A percentile compares a stretch with the other conserved stretches of the same genome.
Evolutionary conservation across 441 rosid species (phyloP).

Genomic region (Erodium texanum): DNA sequence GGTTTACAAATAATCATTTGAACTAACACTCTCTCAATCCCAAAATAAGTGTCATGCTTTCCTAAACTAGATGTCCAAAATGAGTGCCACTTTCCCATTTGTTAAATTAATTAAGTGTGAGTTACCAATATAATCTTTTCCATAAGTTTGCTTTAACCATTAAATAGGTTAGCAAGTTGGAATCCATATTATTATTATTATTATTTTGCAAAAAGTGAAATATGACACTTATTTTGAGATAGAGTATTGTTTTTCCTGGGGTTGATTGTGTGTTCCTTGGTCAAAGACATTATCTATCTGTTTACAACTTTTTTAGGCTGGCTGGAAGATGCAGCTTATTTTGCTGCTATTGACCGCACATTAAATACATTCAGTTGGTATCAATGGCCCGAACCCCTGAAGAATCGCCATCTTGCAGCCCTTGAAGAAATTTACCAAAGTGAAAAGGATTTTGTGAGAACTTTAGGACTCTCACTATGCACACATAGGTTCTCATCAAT

Average conservation of each 20-base stretch:
- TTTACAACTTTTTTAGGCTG: conserved; percentile 45
- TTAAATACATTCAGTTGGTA: conserved; percentile 63
- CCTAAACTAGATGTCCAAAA: neutral
- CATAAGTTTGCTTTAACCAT: neutral
- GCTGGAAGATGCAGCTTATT: conserved; percentile 96
- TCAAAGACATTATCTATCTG: neutral
- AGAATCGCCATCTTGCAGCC: conserved; percentile 75
- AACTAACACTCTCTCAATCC: neutral
- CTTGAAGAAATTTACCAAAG: conserved; percentile 70
- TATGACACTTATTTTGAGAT: neutral
- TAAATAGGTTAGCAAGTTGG: neutral
- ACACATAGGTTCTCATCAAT: conserved; percentile 8
- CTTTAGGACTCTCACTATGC: conserved; percentile 17
- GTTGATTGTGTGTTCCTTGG: neutral
- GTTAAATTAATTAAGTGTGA: neutral
- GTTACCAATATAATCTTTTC: neutral
- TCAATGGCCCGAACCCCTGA: conserved; percentile 78
- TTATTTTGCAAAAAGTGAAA: neutral
- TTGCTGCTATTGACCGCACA: conserved; percentile 75
- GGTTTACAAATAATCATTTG: neutral
- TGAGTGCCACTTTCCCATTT: neutral
- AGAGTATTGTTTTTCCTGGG: neutral
- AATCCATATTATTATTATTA: no score
- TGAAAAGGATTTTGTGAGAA: conserved; percentile 71
- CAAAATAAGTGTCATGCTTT: neutral